phyloP scores from a whole-genome alignment of 2,329 filamentous ascomycete genomes.

The Geosmithia flava region DNA sequence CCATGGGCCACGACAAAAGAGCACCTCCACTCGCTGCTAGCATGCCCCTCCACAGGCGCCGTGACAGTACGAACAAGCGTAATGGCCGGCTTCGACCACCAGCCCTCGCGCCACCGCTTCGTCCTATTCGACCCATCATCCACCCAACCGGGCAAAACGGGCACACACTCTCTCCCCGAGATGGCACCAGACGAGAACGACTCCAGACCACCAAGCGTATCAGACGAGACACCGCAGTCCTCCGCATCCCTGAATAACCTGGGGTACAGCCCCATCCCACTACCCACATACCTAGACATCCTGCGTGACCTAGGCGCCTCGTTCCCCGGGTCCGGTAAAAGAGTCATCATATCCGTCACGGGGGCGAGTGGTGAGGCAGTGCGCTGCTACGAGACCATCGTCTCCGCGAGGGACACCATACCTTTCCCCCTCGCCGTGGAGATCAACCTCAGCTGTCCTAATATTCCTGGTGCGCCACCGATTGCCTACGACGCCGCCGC shows the following conservation, averaged over 20 bases:
- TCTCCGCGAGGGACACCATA: constrained; percentile 25
- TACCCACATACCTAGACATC: constrained; percentile 46
- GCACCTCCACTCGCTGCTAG: constrained; percentile 50
- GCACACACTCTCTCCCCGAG: background rate
- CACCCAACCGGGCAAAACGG: constrained; percentile 5
- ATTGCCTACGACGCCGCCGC: constrained; percentile 51
- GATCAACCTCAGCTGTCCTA: constrained; percentile 68
- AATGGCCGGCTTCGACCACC: constrained; percentile 50
- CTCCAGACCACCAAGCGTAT: background rate
- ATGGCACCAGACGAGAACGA: background rate
- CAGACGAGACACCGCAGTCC: background rate
- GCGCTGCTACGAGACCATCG: constrained; percentile 35
- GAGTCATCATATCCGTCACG: constrained; percentile 60
- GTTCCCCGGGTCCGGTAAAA: constrained; percentile 26
- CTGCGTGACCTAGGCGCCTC: constrained; percentile 31
- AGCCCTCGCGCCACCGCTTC: constrained; percentile 48
- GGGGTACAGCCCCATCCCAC: constrained; percentile 56
- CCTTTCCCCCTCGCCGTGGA: constrained; percentile 52
- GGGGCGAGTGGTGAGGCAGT: constrained; percentile 46
- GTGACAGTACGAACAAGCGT: constrained; percentile 64
- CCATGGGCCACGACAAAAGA: constrained; percentile 60
- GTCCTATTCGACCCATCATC: constrained; percentile 45
- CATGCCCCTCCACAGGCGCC: constrained; percentile 52
- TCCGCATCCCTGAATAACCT: constrained; percentile 52
- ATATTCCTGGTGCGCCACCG: constrained; percentile 56